A percentile compares a stretch with the other conserved stretches of the same genome.
These are phyloP conservation scores for Pseudogymnoascus sp. DNA, from an alignment of 2,329 filamentous ascomycete species.

Conservation along the genomic window DNA sequence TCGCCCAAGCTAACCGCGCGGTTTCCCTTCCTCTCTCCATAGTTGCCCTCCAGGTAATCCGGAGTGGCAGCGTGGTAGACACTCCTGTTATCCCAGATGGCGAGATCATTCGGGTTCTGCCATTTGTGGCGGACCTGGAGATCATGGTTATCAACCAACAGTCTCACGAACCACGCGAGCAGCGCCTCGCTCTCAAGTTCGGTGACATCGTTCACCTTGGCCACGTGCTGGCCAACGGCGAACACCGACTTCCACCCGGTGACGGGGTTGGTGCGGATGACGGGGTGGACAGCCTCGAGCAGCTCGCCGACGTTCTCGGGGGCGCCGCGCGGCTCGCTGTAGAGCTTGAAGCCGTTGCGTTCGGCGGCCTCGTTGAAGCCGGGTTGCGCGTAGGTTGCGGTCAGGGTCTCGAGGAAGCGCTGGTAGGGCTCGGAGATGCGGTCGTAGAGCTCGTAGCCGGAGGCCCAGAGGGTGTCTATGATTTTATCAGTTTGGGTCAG, in stretches of 20 bases:
- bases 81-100: constrained; percentile 50
- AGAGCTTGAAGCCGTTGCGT: constrained; percentile 36
- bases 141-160: constrained; percentile 47
- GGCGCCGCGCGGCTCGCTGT: constrained; percentile 37
- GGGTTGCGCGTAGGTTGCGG: constrained; percentile 44
- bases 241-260: constrained; percentile 50
- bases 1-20: constrained; percentile 42
- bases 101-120: constrained; percentile 29
- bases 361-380: constrained; percentile 41
- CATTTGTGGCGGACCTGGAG: constrained; percentile 38
- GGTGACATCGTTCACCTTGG: constrained; percentile 41
- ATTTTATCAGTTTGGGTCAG: background rate
- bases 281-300: constrained; percentile 43
- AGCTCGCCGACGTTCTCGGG: constrained; percentile 41
- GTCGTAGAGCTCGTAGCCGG: constrained; percentile 59
- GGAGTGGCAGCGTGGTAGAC: constrained; percentile 46
- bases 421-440: constrained; percentile 48
- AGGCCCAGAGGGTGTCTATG: constrained; percentile 57
- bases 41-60: constrained; percentile 36
- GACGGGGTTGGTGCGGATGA: constrained; percentile 49
- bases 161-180: constrained; percentile 42
- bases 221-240: constrained; percentile 41
- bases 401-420: constrained; percentile 49
- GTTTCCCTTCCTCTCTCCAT: constrained; percentile 38
- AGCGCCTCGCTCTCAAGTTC: constrained; percentile 39